Base-by-base conservation (phyloP, 73 alveolate genomes). In the Blepharisma japonicum region DNA sequence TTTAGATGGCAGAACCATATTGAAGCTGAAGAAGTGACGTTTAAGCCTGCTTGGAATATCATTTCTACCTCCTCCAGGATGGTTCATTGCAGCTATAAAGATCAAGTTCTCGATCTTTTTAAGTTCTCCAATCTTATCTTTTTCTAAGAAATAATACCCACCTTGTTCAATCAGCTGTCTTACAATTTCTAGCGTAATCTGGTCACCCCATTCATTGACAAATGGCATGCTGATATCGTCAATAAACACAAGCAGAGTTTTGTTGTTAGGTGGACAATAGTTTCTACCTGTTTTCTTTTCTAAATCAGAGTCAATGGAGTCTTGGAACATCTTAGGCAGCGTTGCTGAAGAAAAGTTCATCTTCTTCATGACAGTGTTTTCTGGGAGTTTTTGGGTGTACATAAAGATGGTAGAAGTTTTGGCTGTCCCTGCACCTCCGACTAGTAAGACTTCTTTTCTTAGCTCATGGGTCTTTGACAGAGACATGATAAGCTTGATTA, bases 61-160 rank as follows among this genome's bases (percentile, higher is more conserved):
- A 83, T 98, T 98, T 82, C 98, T 88, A 84, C 99, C 99, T 81
- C 99, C 99, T 84, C 99, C 99, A 8, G 99, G 99, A 84, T 98
- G 99, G 78, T 95, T 90, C 99, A 98, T 98, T 66, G 99, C 99
- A 49, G 99, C 99, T 68, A 98, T 91, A 88, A 88, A 98, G 83
- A 92, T 95, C 78, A 98, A 94, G 67, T 94, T 93, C 78, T 95
- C 95, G 77, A 98, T 96, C 76, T 87, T 91, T 89, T 92, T 97
- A 97, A 96, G 94, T 81, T 96, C 98, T 45, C 99, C 99, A 83
- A 99, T 91, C 78, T 98, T 96, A 85, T 98, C 99, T 91, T 97
- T 97, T 90, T 93, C 96, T 90, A 98, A 87, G 98, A 97, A 96
- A 87, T 98, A 98, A 95, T 94, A 94, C 56, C 99, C 99, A 55